Conservation (phyloP, 768 basidiomycete genomes). For the Suillus subluteus region DNA sequence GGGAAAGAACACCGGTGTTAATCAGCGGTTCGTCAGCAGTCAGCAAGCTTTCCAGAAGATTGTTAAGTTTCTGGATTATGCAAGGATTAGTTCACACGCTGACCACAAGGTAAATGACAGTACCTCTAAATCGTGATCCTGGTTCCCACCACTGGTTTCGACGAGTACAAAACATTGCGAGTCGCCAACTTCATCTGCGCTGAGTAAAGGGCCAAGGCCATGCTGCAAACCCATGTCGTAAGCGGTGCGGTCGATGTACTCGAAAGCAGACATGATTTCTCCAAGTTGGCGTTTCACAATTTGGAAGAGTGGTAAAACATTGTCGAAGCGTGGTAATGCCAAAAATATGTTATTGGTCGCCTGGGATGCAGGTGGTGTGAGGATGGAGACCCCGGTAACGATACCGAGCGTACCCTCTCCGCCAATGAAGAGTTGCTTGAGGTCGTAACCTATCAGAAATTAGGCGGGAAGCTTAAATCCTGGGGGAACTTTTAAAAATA, state of each 20-base stretch:
- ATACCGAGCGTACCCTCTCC: slow-evolving; percentile 96
- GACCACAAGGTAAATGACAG: slow-evolving; percentile 18
- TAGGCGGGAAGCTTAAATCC: background rate
- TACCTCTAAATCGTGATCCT: slow-evolving; percentile 94
- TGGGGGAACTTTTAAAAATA: slow-evolving; percentile 35
- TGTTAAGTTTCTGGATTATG: slow-evolving; percentile 75
- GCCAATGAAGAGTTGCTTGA: slow-evolving; percentile 98
- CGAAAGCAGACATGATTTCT: slow-evolving; percentile 96
- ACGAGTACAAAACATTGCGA: slow-evolving; percentile 89
- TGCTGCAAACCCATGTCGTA: slow-evolving; percentile 86
- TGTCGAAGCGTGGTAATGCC: slow-evolving; percentile 84
- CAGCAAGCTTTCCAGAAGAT: slow-evolving; percentile 77
- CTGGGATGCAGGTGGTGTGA: slow-evolving; percentile 81
- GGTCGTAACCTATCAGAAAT: slow-evolving; percentile 78
- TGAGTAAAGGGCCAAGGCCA: slow-evolving; percentile 77
- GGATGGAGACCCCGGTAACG: slow-evolving; percentile 92
- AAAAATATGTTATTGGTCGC: slow-evolving; percentile 92
- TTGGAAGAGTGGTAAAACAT: slow-evolving; percentile 84
- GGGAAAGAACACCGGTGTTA: slow-evolving; percentile 89
- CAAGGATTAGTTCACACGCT: slow-evolving; percentile 7
- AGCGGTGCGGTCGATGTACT: slow-evolving; percentile 89
- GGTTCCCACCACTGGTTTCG: slow-evolving; percentile 92
- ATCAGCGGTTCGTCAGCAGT: slow-evolving; percentile 76
- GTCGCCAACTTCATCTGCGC: slow-evolving; percentile 72
- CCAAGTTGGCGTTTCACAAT: slow-evolving; percentile 81